phyloP scores from a whole-genome alignment of 2,329 filamentous ascomycete species.

The Hypoxylon sp. region DNA sequence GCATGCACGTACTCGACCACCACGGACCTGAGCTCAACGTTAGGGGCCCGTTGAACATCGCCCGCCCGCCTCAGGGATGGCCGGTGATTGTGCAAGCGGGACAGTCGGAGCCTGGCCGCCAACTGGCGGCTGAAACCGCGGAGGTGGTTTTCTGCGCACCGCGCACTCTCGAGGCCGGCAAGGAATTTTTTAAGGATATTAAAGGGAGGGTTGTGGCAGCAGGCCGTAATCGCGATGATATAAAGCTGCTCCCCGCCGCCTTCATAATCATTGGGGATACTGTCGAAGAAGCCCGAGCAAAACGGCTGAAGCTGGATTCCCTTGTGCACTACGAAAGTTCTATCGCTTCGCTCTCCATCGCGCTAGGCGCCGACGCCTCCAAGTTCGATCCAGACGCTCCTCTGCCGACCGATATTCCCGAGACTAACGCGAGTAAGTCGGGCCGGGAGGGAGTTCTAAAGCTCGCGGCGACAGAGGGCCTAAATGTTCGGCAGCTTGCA shows the following conservation, averaged over 20 bases:
- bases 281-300: slow-evolving; percentile 61
- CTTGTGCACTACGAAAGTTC: slow-evolving; percentile 67
- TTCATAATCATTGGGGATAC: slow-evolving; percentile 64
- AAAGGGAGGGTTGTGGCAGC: slow-evolving; percentile 60
- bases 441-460: slow-evolving; percentile 58
- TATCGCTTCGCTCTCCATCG: slow-evolving; percentile 64
- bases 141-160: slow-evolving; percentile 66
- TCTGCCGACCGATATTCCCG: slow-evolving; percentile 62
- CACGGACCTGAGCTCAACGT: slow-evolving; percentile 61
- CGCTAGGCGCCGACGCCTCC: slow-evolving; percentile 61
- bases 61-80: slow-evolving; percentile 65
- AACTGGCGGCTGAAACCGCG: slow-evolving; percentile 65
- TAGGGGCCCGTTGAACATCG: slow-evolving; percentile 64
- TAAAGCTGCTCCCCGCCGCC: slow-evolving; percentile 66
- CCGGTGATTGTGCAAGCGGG: slow-evolving; percentile 68
- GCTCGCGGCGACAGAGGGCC: slow-evolving; percentile 58
- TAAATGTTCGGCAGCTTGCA: slow-evolving; percentile 65
- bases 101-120: slow-evolving; percentile 64
- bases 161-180: slow-evolving; percentile 58
- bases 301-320: slow-evolving; percentile 63
- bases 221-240: slow-evolving; percentile 59
- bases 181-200: slow-evolving; percentile 64
- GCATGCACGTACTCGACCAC: slow-evolving; percentile 65
- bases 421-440: slow-evolving; percentile 67
- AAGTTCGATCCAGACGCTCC: slow-evolving; percentile 62